Conservation (phyloP, 345 rosid genomes). For the Microcos paniculata region DNA sequence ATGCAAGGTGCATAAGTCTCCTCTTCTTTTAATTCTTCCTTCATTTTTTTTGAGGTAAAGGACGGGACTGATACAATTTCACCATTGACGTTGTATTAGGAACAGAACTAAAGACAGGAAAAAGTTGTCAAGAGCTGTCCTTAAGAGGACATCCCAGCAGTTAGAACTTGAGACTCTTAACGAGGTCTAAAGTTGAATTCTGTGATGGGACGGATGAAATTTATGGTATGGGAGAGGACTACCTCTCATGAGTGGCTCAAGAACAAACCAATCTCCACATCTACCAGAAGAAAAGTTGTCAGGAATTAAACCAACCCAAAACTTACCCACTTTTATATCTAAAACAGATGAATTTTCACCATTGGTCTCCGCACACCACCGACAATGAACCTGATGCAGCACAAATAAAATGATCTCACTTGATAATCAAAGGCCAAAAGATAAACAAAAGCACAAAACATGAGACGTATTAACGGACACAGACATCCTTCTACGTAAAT, state of each 20-base stretch:
- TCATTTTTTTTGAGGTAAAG: no score
- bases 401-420: slow-evolving; percentile 1
- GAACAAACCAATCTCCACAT: not conserved
- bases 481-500: no score
- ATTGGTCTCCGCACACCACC: slow-evolving; percentile 69
- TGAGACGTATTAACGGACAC: not conserved
- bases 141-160: not conserved
- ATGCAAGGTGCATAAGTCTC: no score
- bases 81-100: no score
- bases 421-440: not conserved
- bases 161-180: not conserved
- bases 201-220: not conserved
- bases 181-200: not conserved
- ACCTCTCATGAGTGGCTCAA: not conserved
- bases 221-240: not conserved
- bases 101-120: no score
- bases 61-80: no score
- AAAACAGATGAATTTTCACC: slow-evolving; percentile 55
- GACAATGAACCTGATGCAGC: slow-evolving; percentile 74
- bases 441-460: not conserved
- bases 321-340: slow-evolving; percentile 88
- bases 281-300: not conserved
- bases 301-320: not conserved
- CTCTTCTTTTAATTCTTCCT: no score
- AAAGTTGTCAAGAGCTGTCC: no score